These are phyloP conservation scores for Neltuma alba DNA, from an alignment of 306 rosid genomes.

Conservation along the genomic window DNA sequence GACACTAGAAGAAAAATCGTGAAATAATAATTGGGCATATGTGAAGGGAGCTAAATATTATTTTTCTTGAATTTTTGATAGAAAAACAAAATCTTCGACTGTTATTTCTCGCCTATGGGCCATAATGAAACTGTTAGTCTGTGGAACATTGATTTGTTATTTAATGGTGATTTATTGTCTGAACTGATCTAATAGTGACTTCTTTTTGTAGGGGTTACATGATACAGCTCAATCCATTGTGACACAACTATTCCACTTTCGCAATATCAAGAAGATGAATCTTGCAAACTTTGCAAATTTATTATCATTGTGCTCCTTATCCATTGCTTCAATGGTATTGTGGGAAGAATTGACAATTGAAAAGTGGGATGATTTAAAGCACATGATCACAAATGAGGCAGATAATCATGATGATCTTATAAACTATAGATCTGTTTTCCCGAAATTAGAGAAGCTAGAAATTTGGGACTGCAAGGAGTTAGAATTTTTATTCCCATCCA, in stretches of 20 bases:
- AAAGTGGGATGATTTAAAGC: slow-evolving; percentile 14
- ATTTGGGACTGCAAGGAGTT: slow-evolving; percentile 18
- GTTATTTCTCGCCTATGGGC: neutral
- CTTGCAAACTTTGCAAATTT: slow-evolving; percentile 13
- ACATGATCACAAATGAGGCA: neutral
- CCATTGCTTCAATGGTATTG: slow-evolving; percentile 7
- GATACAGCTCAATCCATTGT: neutral
- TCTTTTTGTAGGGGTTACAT: neutral
- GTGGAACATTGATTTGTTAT: neutral
- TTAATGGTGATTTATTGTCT: neutral
- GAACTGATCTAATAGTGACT: neutral
- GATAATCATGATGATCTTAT: neutral
- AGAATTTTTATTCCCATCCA: neutral
- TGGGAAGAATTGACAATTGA: slow-evolving; percentile 26
- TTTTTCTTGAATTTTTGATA: too few species aligned
- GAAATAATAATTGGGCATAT: neutral
- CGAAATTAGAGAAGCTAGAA: slow-evolving; percentile 2
- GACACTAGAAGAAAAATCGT: neutral
- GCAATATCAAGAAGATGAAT: slow-evolving; percentile 14
- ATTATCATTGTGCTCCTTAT: slow-evolving; percentile 11
- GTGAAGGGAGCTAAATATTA: too few species aligned
- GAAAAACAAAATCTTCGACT: neutral
- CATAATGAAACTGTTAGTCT: neutral
- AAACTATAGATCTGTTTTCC: neutral
- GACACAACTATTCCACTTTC: slow-evolving; percentile 1